Conservation (phyloP, 108 stramenopile species). For the Parmales sp. region DNA sequence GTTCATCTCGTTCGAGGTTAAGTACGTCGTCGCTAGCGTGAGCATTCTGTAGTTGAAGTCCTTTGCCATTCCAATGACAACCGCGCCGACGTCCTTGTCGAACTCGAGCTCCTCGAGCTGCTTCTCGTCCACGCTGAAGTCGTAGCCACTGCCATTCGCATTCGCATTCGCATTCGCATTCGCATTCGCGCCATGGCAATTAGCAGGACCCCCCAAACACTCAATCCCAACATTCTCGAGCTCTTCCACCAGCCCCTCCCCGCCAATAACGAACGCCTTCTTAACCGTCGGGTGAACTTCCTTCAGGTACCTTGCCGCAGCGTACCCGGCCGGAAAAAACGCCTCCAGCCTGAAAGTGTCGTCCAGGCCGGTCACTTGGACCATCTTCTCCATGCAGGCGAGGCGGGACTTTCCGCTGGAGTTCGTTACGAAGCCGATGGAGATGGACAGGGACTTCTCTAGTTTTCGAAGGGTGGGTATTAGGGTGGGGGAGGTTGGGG, state of each 20-base stretch:
- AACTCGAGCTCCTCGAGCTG: not conserved
- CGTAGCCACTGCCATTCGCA: too few species aligned
- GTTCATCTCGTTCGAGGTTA: too few species aligned
- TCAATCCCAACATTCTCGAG: not conserved
- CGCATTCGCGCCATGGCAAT: not conserved
- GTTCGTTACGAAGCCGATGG: not conserved
- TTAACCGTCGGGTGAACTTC: not conserved
- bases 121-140: too few species aligned
- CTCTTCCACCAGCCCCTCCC: not conserved
- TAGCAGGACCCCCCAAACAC: not conserved
- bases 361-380: not conserved
- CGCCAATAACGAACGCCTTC: not conserved
- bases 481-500: not conserved
- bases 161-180: not conserved
- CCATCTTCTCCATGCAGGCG: not conserved
- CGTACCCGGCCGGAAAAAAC: not conserved
- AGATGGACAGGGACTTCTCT: not conserved
- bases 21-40: not conserved
- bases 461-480: not conserved
- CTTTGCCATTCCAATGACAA: not conserved
- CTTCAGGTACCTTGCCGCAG: slow-evolving; percentile 1
- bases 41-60: slow-evolving; percentile 2
- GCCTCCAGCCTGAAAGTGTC: not conserved
- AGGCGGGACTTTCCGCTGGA: not conserved
- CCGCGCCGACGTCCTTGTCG: not conserved